Percentiles rank a stretch among this genome's conserved stretches.
Evolutionary conservation across 2,329 filamentous ascomycete species (phyloP).

Genomic region (Sporothrix globosa): DNA sequence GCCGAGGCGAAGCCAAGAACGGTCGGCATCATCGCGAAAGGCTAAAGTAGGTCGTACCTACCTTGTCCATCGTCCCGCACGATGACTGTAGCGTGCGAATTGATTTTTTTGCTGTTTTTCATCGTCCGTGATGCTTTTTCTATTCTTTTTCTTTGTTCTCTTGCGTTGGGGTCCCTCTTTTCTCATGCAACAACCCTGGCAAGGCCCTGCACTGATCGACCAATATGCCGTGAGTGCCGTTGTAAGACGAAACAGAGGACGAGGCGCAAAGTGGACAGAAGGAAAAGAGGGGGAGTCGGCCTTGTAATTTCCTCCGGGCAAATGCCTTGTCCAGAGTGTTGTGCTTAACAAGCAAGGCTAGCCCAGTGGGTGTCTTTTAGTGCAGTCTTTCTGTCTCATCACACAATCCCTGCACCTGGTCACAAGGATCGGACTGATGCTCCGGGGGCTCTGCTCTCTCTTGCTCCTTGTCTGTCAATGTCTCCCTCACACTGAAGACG

Average conservation of each 20-base stretch:
- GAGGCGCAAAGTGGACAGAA: neutral
- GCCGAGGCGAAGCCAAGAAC: neutral
- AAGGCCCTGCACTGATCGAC: constrained; percentile 12
- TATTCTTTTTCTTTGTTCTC: constrained; percentile 1
- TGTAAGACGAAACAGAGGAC: neutral
- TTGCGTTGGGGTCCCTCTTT: neutral
- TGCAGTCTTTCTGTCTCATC: neutral
- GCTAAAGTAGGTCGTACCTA: too few species aligned
- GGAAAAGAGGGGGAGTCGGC: constrained; percentile 2
- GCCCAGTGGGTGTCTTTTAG: neutral
- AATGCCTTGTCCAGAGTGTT: neutral
- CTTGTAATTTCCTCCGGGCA: constrained; percentile 20
- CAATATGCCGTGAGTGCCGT: constrained; percentile 16
- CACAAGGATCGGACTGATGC: constrained; percentile 14
- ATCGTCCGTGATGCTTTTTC: neutral
- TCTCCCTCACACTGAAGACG: neutral
- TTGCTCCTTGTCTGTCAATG: too few species aligned
- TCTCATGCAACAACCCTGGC: constrained; percentile 1
- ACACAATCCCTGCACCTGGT: constrained; percentile 18
- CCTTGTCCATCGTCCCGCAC: too few species aligned
- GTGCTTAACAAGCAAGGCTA: constrained; percentile 3
- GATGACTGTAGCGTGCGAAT: constrained; percentile 3
- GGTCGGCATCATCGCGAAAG: too few species aligned
- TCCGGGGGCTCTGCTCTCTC: neutral
- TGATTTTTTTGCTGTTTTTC: neutral